A percentile compares a stretch with the other conserved stretches of the same genome.
These are phyloP conservation scores for Botrytis deweyae DNA, from an alignment of 2,329 filamentous ascomycete species.

Conservation along the genomic window DNA sequence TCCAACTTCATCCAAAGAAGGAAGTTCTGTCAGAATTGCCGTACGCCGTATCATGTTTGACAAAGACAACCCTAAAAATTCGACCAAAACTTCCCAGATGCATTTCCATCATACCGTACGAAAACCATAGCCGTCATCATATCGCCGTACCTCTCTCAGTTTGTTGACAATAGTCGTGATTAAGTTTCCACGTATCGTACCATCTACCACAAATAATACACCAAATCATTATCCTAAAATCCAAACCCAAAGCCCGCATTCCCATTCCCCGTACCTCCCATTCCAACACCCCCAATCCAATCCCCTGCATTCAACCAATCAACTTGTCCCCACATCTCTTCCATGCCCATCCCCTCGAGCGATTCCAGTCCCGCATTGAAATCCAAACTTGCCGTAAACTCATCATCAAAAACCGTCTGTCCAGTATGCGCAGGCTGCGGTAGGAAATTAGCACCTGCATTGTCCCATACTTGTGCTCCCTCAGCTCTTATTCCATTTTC, in stretches of 20 bases:
- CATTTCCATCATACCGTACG: background rate
- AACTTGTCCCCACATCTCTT: conserved; percentile 16
- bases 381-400: background rate
- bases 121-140: background rate
- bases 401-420: background rate
- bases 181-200: accelerated
- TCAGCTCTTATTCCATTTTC: background rate
- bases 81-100: background rate
- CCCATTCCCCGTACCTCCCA: background rate
- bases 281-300: conserved; percentile 1
- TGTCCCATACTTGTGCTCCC: background rate
- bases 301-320: conserved; percentile 12
- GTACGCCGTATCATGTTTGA: background rate
- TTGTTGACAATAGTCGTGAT: background rate
- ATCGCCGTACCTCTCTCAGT: background rate
- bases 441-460: background rate
- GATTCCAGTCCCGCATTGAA: background rate
- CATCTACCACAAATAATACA: background rate
- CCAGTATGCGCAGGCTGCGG: background rate
- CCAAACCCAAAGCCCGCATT: background rate
- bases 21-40: background rate
- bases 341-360: background rate
- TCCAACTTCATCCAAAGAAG: background rate
- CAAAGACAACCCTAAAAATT: background rate
- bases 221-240: background rate